Percentiles rank a stretch among this genome's conserved stretches.
Conservation (phyloP, 805 yeast genomes). For the Candida ovalis region DNA sequence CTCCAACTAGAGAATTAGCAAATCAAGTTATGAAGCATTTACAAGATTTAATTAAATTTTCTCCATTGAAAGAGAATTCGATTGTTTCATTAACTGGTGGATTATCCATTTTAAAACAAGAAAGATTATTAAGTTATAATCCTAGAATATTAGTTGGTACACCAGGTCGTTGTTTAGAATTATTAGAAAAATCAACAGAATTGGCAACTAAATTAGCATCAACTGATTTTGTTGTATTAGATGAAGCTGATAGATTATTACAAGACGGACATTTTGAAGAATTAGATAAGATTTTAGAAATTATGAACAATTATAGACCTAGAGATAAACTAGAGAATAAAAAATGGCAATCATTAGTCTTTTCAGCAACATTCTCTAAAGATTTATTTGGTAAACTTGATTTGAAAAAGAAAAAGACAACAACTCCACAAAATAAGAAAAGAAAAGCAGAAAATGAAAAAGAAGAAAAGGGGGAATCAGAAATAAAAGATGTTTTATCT, state of each 20-base stretch:
- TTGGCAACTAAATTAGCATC: slow-evolving; percentile 38
- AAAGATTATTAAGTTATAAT: slow-evolving; percentile 65
- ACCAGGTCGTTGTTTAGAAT: slow-evolving; percentile 88
- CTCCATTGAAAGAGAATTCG: slow-evolving; percentile 44
- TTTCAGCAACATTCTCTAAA: slow-evolving; percentile 88
- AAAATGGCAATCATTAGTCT: slow-evolving; percentile 82
- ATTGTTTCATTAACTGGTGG: slow-evolving; percentile 91
- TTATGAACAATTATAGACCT: slow-evolving; percentile 51
- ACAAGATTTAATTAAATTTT: slow-evolving; percentile 46
- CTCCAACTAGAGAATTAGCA: slow-evolving; percentile 96
- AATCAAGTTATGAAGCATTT: slow-evolving; percentile 88
- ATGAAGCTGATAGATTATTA: slow-evolving; percentile 92
- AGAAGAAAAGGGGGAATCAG: slow-evolving; percentile 39
- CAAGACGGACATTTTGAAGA: slow-evolving; percentile 98
- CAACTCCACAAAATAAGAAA: slow-evolving; percentile 24
- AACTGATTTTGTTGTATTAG: slow-evolving; percentile 61
- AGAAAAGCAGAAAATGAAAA: slow-evolving; percentile 27
- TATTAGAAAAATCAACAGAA: slow-evolving; percentile 59
- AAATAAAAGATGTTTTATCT: slow-evolving; percentile 51
- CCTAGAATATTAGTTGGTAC: slow-evolving; percentile 90
- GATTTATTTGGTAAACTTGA: slow-evolving; percentile 77
- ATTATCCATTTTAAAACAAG: slow-evolving; percentile 88
- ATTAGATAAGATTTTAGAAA: slow-evolving; percentile 72
- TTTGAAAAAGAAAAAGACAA: slow-evolving; percentile 33
- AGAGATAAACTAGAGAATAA: slow-evolving; percentile 32